A percentile compares a stretch with the other conserved stretches of the same genome.
These are phyloP conservation scores for Seminavis robusta DNA, from an alignment of 108 stramenopile species.

Conservation along the genomic window DNA sequence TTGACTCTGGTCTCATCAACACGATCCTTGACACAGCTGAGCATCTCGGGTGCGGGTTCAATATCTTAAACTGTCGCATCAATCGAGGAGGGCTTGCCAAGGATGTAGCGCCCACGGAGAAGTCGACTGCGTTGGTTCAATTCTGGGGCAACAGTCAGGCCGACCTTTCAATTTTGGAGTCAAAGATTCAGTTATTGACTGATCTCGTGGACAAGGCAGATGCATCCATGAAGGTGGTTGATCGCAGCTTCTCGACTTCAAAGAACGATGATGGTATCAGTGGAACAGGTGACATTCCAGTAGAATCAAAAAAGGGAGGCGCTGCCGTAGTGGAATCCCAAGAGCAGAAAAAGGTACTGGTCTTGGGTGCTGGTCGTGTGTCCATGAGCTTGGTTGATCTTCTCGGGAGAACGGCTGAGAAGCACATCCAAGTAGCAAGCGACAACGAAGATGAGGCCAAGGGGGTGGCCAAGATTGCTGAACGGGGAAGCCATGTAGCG, in stretches of 20 bases:
- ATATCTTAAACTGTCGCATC: too few species aligned
- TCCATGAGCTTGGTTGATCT: conserved; percentile 64
- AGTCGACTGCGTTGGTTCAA: too few species aligned
- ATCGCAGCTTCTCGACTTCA: conserved; percentile 9
- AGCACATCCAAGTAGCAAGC: conserved; percentile 56
- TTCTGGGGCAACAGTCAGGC: conserved; percentile 26
- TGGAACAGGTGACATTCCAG: too few species aligned
- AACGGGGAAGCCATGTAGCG: conserved; percentile 29
- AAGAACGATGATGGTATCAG: background rate
- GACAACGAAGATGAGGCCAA: conserved; percentile 55
- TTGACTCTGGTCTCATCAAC: conserved; percentile 88
- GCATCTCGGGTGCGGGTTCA: conserved; percentile 41
- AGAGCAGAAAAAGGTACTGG: conserved; percentile 48
- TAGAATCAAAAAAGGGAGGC: too few species aligned
- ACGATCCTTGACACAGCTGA: conserved; percentile 74
- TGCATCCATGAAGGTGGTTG: conserved; percentile 43
- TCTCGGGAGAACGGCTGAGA: conserved; percentile 42
- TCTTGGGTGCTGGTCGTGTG: conserved; percentile 82
- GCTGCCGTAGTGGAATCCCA: conserved; percentile 22
- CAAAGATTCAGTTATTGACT: conserved; percentile 43
- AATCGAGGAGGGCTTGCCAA: too few species aligned
- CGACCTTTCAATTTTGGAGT: conserved; percentile 28
- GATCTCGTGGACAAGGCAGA: conserved; percentile 48
- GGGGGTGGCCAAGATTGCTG: conserved; percentile 34
- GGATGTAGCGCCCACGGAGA: conserved; percentile 1